phyloP scores from a whole-genome alignment of 208 protist genomes.

The Wallacemonas rigidus region DNA sequence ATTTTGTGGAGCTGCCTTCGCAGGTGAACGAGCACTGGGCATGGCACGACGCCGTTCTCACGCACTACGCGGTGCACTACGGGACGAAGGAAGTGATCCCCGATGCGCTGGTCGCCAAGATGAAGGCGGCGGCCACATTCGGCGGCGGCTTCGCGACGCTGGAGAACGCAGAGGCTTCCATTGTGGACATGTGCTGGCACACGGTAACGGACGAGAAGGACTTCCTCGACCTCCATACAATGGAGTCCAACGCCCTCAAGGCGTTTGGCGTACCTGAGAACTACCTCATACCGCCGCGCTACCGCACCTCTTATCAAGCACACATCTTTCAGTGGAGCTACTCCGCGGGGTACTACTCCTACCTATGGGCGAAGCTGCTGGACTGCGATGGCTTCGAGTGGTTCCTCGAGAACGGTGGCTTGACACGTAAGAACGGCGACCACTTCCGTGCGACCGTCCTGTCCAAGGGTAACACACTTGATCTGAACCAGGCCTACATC shows the following conservation, averaged over 20 bases:
- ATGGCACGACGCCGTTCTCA: conserved; percentile 50
- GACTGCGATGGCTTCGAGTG: conserved; percentile 69
- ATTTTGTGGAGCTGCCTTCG: conserved; percentile 82
- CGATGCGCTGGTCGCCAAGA: conserved; percentile 47
- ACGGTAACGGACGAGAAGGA: conserved; percentile 33
- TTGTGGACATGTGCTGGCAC: conserved; percentile 69
- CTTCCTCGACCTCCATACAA: conserved; percentile 26
- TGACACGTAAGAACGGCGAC: conserved; percentile 51
- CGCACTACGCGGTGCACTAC: conserved; percentile 62
- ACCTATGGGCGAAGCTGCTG: conserved; percentile 76
- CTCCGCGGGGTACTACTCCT: conserved; percentile 73
- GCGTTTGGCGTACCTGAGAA: conserved; percentile 19
- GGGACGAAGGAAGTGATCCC: conserved; percentile 58
- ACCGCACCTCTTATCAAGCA: conserved; percentile 47
- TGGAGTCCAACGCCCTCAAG: conserved; percentile 36
- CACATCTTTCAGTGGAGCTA: conserved; percentile 80
- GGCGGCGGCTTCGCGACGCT: conserved; percentile 50
- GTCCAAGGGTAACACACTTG: conserved; percentile 48
- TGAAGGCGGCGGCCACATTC: conserved; percentile 37
- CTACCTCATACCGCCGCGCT: conserved; percentile 40
- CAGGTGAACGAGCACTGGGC: conserved; percentile 87
- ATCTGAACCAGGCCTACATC: conserved; percentile 49
- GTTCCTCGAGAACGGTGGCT: conserved; percentile 67
- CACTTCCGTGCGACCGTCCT: conserved; percentile 76
- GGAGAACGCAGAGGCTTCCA: conserved; percentile 51